Conservation (phyloP, 305 asterid species). For the Fraxinus nigra region DNA sequence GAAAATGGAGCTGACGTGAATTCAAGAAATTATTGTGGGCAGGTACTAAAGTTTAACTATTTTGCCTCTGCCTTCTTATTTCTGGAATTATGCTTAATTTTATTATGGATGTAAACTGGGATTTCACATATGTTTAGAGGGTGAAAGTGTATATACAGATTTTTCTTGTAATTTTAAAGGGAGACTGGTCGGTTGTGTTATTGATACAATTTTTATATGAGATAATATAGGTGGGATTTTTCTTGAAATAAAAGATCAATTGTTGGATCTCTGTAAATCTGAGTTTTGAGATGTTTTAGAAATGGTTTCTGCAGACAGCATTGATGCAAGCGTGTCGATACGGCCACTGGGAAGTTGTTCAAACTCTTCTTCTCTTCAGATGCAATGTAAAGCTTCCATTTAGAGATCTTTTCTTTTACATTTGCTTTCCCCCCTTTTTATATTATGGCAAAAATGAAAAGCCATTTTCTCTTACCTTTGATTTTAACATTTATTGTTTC, state of each 20-base stretch:
- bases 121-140: background rate
- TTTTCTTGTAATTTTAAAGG: background rate
- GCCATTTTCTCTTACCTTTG: background rate
- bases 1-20: slow-evolving; percentile 91
- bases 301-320: slow-evolving; percentile 51
- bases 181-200: background rate
- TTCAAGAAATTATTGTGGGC: slow-evolving; percentile 84
- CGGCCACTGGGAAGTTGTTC: slow-evolving; percentile 93
- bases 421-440: background rate
- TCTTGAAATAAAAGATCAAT: slow-evolving; percentile 18
- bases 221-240: slow-evolving; percentile 11
- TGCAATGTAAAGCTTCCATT: slow-evolving; percentile 54
- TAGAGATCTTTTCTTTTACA: background rate
- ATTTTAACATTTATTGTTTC: background rate
- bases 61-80: background rate
- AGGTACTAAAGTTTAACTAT: slow-evolving; percentile 35
- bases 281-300: slow-evolving; percentile 15
- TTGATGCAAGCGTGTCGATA: slow-evolving; percentile 89
- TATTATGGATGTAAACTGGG: background rate
- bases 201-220: background rate
- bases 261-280: slow-evolving; percentile 32
- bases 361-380: slow-evolving; percentile 76
- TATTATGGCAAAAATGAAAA: background rate
- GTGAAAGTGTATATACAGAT: background rate
- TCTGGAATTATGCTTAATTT: background rate